phyloP scores from a whole-genome alignment of 495 filamentous ascomycete genomes.

The Cryomyces antarcticus region DNA sequence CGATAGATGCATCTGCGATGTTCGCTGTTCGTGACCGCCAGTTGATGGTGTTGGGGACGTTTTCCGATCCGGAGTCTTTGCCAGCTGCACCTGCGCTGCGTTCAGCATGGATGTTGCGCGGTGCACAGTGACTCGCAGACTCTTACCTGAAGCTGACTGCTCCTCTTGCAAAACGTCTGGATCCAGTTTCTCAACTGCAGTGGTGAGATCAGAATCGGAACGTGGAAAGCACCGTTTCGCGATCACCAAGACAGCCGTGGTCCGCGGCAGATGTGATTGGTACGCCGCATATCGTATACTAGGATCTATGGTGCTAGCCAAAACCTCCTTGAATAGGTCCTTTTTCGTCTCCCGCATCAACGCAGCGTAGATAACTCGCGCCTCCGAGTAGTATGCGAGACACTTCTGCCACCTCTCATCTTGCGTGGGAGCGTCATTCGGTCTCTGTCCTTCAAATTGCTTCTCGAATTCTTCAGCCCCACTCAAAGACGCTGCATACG shows the following conservation, averaged over 20 bases:
- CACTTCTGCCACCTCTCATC: constrained; percentile 51
- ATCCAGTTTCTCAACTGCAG: constrained; percentile 50
- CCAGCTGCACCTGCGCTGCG: neutral
- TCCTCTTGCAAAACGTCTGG: constrained; percentile 45
- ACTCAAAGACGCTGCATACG: constrained; percentile 53
- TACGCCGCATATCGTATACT: constrained; percentile 91
- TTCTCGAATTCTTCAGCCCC: constrained; percentile 71
- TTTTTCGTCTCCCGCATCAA: constrained; percentile 41
- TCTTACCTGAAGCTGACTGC: constrained; percentile 34
- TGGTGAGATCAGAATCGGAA: constrained; percentile 38
- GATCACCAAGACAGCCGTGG: constrained; percentile 55
- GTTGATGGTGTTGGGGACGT: constrained; percentile 53
- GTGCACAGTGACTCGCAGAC: constrained; percentile 10
- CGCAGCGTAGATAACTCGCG: constrained; percentile 63
- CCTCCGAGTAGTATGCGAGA: constrained; percentile 50
- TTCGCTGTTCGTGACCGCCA: constrained; percentile 81
- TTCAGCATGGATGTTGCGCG: neutral
- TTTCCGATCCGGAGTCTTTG: constrained; percentile 21
- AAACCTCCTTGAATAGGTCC: constrained; percentile 67
- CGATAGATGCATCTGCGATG: constrained; percentile 87
- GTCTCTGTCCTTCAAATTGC: constrained; percentile 22
- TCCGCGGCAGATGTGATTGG: constrained; percentile 66
- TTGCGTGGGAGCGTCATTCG: constrained; percentile 5
- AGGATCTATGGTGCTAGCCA: constrained; percentile 73
- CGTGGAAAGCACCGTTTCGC: constrained; percentile 53